Evolutionary conservation across 768 basidiomycete genomes (phyloP).

Genomic region (Peribolospora baueri): DNA sequence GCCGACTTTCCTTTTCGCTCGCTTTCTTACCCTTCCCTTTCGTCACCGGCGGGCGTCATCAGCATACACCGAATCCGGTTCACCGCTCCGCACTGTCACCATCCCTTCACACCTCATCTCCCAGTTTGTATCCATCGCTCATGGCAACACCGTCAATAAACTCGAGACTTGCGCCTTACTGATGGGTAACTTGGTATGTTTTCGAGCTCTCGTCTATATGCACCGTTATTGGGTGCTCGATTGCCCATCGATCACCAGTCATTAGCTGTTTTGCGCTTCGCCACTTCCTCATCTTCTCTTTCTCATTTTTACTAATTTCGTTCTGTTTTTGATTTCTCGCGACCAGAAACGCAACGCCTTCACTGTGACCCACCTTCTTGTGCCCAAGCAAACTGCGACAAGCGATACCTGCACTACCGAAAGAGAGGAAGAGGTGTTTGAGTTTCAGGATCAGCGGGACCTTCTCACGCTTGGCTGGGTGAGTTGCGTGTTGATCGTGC

Average conservation of each 20-base stretch:
- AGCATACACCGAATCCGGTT: conserved; percentile 7
- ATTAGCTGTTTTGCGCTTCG: too few species aligned
- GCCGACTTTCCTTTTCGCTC: not conserved
- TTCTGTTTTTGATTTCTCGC: conserved; percentile 15
- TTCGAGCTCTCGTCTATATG: conserved; percentile 1
- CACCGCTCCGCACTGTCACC: conserved; percentile 32
- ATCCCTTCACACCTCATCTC: conserved; percentile 51
- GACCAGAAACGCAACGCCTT: conserved; percentile 30
- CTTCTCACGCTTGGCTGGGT: conserved; percentile 84
- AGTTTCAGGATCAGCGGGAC: conserved; percentile 55
- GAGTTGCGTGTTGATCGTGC: conserved; percentile 11
- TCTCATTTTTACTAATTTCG: not conserved
- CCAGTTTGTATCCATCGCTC: conserved; percentile 51
- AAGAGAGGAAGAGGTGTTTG: conserved; percentile 61
- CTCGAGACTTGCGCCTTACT: conserved; percentile 70
- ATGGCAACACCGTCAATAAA: conserved; percentile 49
- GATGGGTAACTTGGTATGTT: conserved; percentile 31
- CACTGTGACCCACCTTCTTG: conserved; percentile 52
- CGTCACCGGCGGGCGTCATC: not conserved
- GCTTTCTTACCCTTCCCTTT: too few species aligned
- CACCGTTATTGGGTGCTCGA: not conserved
- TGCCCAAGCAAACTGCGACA: conserved; percentile 71
- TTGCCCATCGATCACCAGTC: not conserved
- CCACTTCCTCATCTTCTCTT: not conserved
- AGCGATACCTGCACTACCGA: conserved; percentile 85